Base-by-base conservation (phyloP, 768 basidiomycete species). In the Hortiboletus flavorubellus region DNA sequence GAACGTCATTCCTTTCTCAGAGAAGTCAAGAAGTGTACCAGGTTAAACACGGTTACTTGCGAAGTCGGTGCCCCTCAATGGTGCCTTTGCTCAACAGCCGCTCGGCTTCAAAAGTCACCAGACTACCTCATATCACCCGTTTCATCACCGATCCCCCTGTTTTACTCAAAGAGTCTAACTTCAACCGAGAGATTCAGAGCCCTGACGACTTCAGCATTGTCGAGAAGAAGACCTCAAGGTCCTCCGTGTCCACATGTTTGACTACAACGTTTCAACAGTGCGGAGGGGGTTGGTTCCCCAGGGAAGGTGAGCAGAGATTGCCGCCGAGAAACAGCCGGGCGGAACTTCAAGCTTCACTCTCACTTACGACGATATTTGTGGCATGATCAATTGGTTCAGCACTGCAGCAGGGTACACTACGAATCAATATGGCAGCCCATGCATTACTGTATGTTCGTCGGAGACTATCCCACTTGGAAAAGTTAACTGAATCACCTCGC, bases 61-160 rank as follows among this genome's bases (percentile, higher is more conserved):
- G 21, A 46, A 30, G 29, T 59, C 0, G 14, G 16, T 12, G 33
- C 46, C 16, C 16, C 46, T 56, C 21, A 18, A 26, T 26, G 26
- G 5, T 56, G 35, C 35, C 44, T 26, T 21, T 2, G 21, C 21
- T 21, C 21, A 21, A 2, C 21, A 21, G 21, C 21, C 31, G 49
- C 30, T 35, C 30, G 16, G 35, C 40, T 37, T 48, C 41, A 16
- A 53, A 35, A 23, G 40, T 26, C 26, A 57, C 39, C 30, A 46
- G 26, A 26, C 26, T 26, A 26, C 51, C 49, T 50, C 15, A 38
- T 29, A 14, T 44, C 18, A 38, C 42, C n/a, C 30, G 38, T 40
- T 40, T 58, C 46, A 49, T 54, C 14, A 54, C 40, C 16, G 42
- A 48, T 30, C 26, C 40, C 33, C 41, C 34, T 29, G 44, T 56